Evolutionary conservation across 805 yeast species (phyloP).

Genomic region (Wickerhamiella dianesei): DNA sequence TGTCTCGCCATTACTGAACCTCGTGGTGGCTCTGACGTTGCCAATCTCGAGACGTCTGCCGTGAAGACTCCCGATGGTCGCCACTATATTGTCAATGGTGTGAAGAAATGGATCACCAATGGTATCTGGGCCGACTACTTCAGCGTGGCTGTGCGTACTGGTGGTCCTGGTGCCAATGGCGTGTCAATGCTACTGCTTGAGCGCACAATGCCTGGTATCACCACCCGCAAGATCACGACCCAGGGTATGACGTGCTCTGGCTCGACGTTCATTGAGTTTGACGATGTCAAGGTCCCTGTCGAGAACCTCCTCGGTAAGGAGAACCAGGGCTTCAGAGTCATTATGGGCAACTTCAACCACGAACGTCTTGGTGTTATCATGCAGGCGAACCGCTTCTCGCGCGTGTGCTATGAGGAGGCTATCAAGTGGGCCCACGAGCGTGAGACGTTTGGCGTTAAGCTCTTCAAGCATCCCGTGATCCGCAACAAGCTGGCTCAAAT

Average conservation of each 20-base stretch:
- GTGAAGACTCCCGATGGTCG: conserved; percentile 30
- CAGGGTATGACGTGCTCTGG: conserved; percentile 34
- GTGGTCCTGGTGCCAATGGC: conserved; percentile 30
- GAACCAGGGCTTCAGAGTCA: conserved; percentile 32
- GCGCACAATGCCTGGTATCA: conserved; percentile 28
- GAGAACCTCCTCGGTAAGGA: conserved; percentile 32
- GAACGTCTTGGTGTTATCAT: conserved; percentile 32
- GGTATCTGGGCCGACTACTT: conserved; percentile 33
- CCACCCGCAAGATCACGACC: conserved; percentile 28
- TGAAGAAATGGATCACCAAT: conserved; percentile 35
- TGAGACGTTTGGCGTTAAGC: conserved; percentile 31
- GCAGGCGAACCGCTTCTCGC: conserved; percentile 31
- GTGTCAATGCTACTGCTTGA: conserved; percentile 31
- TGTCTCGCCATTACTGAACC: conserved; percentile 34
- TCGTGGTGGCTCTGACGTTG: conserved; percentile 33
- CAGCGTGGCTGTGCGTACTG: conserved; percentile 34
- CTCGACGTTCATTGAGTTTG: conserved; percentile 29
- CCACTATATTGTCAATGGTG: conserved; percentile 31
- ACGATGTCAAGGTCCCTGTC: conserved; percentile 34
- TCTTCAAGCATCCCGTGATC: conserved; percentile 32
- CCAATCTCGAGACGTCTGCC: conserved; percentile 30
- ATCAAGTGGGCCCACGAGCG: conserved; percentile 32
- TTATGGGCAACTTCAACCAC: conserved; percentile 34
- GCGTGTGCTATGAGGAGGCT: conserved; percentile 32
- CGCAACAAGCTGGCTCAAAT: conserved; percentile 32